Conservation (phyloP, 2,329 filamentous ascomycete genomes). For the Pyricularia sp. region DNA sequence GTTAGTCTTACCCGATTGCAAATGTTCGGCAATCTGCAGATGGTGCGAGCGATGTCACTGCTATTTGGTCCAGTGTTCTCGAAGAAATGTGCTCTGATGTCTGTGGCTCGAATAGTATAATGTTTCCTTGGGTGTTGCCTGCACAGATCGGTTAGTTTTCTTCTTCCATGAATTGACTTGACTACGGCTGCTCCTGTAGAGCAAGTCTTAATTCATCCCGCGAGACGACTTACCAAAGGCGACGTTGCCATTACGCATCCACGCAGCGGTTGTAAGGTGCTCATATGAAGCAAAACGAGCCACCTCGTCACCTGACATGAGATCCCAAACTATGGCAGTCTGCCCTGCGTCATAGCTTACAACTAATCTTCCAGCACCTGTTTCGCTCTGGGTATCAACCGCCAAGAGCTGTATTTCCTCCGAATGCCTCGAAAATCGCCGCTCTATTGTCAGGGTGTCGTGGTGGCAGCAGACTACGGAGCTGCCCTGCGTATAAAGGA, state of each 20-base stretch:
- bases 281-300: constrained; percentile 91
- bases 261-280: constrained; percentile 72
- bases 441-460: constrained; percentile 82
- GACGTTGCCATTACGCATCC: constrained; percentile 96
- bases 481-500: constrained; percentile 79
- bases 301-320: constrained; percentile 83
- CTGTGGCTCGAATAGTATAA: constrained; percentile 88
- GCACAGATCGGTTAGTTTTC: not conserved
- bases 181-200: not conserved
- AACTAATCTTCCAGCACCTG: constrained; percentile 73
- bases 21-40: constrained; percentile 86
- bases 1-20: constrained; percentile 68
- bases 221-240: constrained; percentile 69
- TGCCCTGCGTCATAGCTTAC: constrained; percentile 89
- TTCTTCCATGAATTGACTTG: not conserved
- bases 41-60: constrained; percentile 87
- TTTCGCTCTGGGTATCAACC: constrained; percentile 85
- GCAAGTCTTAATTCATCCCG: not conserved
- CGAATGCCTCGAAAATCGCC: constrained; percentile 73
- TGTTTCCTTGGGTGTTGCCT: constrained; percentile 89
- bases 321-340: constrained; percentile 93
- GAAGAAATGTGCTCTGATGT: constrained; percentile 89
- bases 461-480: constrained; percentile 83
- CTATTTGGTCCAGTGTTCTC: constrained; percentile 82
- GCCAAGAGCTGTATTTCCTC: constrained; percentile 77